Evolutionary conservation across 2,329 filamentous ascomycete species (phyloP), one percentile per base, ranked within the genome.

Genomic region (Geosmithia morbida): DNA sequence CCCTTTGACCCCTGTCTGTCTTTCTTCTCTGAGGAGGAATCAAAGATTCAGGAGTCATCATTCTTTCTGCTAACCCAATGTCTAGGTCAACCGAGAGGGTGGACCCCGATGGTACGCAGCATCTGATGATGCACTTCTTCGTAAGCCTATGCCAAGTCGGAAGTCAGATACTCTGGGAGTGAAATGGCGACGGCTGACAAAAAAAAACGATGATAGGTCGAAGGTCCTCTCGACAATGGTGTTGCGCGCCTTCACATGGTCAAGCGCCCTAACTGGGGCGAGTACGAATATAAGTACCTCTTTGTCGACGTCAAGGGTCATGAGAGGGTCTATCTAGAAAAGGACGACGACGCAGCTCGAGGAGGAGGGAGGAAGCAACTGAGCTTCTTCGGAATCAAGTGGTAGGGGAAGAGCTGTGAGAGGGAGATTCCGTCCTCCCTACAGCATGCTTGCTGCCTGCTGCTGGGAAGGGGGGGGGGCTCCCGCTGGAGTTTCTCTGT

Each of bases 81-180:
- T n/a, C n/a, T n/a, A n/a, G n/a, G n/a, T n/a, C 83, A 1, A 79
- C 74, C 0, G 67, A 78, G 19, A 77, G 77, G 51, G 87, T 75
- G 7, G 89, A 96, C 59, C 67, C 73, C 11, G 72, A 79, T 51
- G 89, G 89, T 4, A 81, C 80, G 18, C 82, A 94, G 52, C 88
- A 96, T 61, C 62, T 96, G 52, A 68, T 79, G 52, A 87, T 96
- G 75, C 81, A 87, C 55, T 96, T 96, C 62, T 80, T 92, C 60
- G 83, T 85, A 66, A 55, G 77, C 61, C 4, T 1, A 5, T 30
- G 16, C 22, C 17, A 45, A 26, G 40, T 14, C 18, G 17, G 29
- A 30, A 30, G 29, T 11, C 13, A 13, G 40, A 44, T 8, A 51
- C 18, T 20, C 11, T 44, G 40, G 18, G 41, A n/a, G 43, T 50